Evolutionary conservation across 2,329 filamentous ascomycete species (phyloP).

Genomic region (Epichloe festucae): DNA sequence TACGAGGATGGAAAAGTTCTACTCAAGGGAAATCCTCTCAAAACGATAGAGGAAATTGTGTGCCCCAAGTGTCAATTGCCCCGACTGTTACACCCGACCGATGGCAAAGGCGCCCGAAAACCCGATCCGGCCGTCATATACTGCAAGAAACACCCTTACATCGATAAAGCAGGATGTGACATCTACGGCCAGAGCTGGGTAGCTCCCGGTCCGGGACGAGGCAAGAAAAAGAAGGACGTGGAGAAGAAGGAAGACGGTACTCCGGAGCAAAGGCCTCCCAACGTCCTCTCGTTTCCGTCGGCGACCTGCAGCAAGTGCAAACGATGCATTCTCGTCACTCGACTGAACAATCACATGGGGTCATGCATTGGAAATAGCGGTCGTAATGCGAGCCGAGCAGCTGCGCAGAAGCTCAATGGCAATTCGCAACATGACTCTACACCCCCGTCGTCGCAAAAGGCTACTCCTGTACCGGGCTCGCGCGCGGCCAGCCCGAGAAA

Average conservation of each 20-base stretch:
- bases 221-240: slow-evolving; percentile 70
- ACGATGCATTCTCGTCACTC: slow-evolving; percentile 50
- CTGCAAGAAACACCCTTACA: slow-evolving; percentile 69
- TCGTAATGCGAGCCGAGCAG: slow-evolving; percentile 47
- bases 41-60: slow-evolving; percentile 56
- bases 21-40: slow-evolving; percentile 59
- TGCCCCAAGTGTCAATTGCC: slow-evolving; percentile 66
- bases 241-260: slow-evolving; percentile 42
- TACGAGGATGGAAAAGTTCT: slow-evolving; percentile 58
- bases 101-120: slow-evolving; percentile 52
- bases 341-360: slow-evolving; percentile 56
- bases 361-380: slow-evolving; percentile 55
- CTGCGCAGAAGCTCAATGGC: slow-evolving; percentile 49
- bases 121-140: slow-evolving; percentile 58
- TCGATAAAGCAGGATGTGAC: slow-evolving; percentile 62
- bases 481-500: slow-evolving; percentile 43
- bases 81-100: slow-evolving; percentile 57
- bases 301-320: slow-evolving; percentile 57
- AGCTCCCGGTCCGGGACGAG: slow-evolving; percentile 53
- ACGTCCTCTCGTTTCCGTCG: slow-evolving; percentile 51
- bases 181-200: slow-evolving; percentile 77
- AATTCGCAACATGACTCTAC: slow-evolving; percentile 42
- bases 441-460: slow-evolving; percentile 51
- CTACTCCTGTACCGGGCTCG: slow-evolving; percentile 43
- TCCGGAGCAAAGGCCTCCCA: slow-evolving; percentile 43